Base-by-base conservation (phyloP, 2,329 filamentous ascomycete species). In the Myriosclerotinia curreyana region DNA sequence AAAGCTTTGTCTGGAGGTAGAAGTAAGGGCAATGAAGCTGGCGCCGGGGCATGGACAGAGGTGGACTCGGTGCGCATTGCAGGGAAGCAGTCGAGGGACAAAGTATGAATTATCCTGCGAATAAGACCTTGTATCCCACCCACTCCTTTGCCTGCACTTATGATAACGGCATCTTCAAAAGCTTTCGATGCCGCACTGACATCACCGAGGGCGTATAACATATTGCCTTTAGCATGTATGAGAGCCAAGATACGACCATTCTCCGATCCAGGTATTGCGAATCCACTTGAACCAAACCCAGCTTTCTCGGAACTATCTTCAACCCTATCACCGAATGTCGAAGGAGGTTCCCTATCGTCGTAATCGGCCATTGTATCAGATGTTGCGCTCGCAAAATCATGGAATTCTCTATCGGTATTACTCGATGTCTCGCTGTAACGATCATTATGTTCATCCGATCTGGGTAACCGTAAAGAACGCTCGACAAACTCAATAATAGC, bases 171-270 rank as follows among this genome's bases (percentile, higher is more conserved):
- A 75, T 97, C 92, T 75, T 99, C 95, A 71, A 99, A 99, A 5
- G 95, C 92, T 70, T 87, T 85, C 0, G 94, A 92, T 50, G 95
- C 95, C 49, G 83, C 85, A 48, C 83, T 81, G 68, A 95, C 90
- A 69, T 97, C 89, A 53, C 94, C 94, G 38, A 96, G 79, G 34
- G 91, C 87, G 76, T 99, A 99, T 1, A 98, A 82, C 89, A 98
- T 96, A 68, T 98, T 98, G n/a, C 94, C 95, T 76, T 98, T 99
- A 25, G 94, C 93, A 77, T 99, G 95, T 49, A 98, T 87, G 20
- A 99, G 82, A n/a, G 92, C 90, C 52, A 99, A 83, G 72, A 99
- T 92, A 66, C 95, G 86, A 11, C 94, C 95, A 74, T 97, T 98
- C 70, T 99, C 95, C 51, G 84, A 86, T 2, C 89, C 92, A 6